Percentiles rank a stretch among this genome's conserved stretches.
Evolutionary conservation across 73 alveolate genomes (phyloP).

Genomic region (Paramecium tetraurelia): DNA sequence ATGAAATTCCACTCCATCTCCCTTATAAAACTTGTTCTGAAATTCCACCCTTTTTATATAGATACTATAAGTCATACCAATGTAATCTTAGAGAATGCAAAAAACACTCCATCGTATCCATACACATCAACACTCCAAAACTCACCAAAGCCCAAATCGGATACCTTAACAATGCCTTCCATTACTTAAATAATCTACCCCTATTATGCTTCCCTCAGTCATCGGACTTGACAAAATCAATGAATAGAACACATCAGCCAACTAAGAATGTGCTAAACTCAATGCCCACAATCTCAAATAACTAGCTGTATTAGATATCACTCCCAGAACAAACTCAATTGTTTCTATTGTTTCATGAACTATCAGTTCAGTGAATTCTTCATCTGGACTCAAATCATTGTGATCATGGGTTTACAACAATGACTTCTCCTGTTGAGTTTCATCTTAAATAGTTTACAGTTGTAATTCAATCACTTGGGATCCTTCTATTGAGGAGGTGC

Average conservation of each 20-base stretch:
- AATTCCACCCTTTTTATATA: constrained; percentile 82
- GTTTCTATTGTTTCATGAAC: constrained; percentile 89
- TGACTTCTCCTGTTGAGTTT: not conserved
- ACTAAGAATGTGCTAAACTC: constrained; percentile 74
- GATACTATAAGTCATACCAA: constrained; percentile 63
- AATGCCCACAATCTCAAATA: constrained; percentile 95
- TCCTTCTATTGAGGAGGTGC: not conserved
- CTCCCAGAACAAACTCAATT: constrained; percentile 89
- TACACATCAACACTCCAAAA: constrained; percentile 84
- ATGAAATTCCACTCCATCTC: constrained; percentile 70
- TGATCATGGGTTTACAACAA: constrained; percentile 13
- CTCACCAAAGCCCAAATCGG: constrained; percentile 76
- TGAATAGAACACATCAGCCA: constrained; percentile 75
- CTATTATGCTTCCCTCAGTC: constrained; percentile 54
- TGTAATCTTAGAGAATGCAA: constrained; percentile 94
- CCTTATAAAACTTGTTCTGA: constrained; percentile 93
- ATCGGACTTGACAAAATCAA: constrained; percentile 65
- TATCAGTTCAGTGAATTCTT: constrained; percentile 80
- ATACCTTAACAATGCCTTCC: constrained; percentile 80
- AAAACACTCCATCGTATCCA: constrained; percentile 96
- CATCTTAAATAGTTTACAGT: not conserved
- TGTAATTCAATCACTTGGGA: not conserved
- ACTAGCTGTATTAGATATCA: constrained; percentile 91
- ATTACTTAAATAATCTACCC: constrained; percentile 62
- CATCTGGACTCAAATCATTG: constrained; percentile 63